These are phyloP conservation scores for Saccharomyces kudriavzevii DNA, from an alignment of 805 yeast species.

Conservation along the genomic window DNA sequence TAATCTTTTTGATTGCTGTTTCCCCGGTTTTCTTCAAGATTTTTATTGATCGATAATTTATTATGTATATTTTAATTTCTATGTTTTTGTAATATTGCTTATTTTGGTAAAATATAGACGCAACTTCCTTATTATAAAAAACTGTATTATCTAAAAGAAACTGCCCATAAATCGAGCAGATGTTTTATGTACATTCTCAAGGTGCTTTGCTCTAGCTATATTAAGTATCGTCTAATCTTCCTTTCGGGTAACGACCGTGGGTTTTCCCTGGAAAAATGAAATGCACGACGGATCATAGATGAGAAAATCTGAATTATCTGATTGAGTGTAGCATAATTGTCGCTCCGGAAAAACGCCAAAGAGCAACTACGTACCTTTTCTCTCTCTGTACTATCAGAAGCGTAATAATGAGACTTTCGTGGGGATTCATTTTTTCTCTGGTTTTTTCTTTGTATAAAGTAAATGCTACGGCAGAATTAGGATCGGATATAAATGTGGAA, in stretches of 20 bases:
- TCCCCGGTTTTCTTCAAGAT: neutral
- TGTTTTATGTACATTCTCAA: neutral
- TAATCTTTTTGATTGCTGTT: constrained; percentile 32
- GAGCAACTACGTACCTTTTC: neutral
- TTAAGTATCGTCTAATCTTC: neutral
- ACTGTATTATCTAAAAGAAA: neutral
- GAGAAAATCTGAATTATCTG: neutral
- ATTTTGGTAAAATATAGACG: constrained; percentile 2
- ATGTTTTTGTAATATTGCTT: constrained; percentile 1
- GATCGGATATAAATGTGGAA: constrained; percentile 25
- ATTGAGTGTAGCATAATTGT: neutral
- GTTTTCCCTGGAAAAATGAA: neutral
- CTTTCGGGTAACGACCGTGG: neutral
- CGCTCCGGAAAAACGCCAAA: neutral
- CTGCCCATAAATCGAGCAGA: neutral
- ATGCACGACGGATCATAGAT: neutral
- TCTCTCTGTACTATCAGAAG: neutral
- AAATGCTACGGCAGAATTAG: constrained; percentile 1
- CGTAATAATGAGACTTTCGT: neutral
- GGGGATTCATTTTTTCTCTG: neutral
- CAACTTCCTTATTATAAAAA: constrained; percentile 1
- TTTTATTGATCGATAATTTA: constrained; percentile 1
- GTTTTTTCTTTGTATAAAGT: constrained; percentile 1
- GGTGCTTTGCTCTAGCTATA: neutral
- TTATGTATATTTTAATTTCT: constrained; percentile 6